Percentiles rank a stretch among this genome's conserved stretches.
phyloP scores from a whole-genome alignment of 371 early-diverging fungal species.

The Lichtheimia corymbifera region DNA sequence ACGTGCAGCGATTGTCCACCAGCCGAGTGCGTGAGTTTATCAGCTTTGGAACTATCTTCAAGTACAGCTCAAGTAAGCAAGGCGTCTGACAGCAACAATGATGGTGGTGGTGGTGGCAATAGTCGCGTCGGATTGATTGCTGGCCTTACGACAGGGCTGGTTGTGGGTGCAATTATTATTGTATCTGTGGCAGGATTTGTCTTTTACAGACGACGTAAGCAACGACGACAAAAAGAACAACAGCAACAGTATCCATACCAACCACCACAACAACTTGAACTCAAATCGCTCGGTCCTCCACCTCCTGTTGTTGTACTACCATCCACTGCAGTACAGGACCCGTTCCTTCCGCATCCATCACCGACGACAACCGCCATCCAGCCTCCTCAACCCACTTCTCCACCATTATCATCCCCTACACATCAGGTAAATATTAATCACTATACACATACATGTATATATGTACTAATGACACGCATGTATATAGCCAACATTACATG shows the following conservation, averaged over 20 bases:
- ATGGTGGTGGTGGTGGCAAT: background rate
- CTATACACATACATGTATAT: no score
- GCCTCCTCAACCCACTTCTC: background rate
- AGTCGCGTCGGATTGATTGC: slow-evolving; percentile 25
- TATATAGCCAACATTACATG: background rate
- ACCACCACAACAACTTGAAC: background rate
- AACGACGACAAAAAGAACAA: slow-evolving; percentile 4
- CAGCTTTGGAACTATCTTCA: slow-evolving; percentile 9
- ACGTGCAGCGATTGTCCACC: slow-evolving; percentile 19
- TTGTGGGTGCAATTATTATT: slow-evolving; percentile 22
- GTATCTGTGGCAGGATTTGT: slow-evolving; percentile 33
- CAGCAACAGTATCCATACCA: background rate
- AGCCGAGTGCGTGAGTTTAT: slow-evolving; percentile 15
- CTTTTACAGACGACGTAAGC: slow-evolving; percentile 24
- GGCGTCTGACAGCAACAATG: background rate
- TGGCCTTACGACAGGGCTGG: slow-evolving; percentile 35
- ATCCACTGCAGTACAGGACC: background rate
- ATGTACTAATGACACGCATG: no score
- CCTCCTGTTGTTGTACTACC: slow-evolving; percentile 14
- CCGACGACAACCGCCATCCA: background rate
- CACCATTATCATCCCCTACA: background rate
- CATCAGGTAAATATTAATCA: no score
- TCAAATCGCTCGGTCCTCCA: slow-evolving; percentile 12
- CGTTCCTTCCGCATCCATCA: slow-evolving; percentile 2
- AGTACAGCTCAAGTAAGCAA: background rate